These are phyloP conservation scores for Penicillium capsulatum DNA, from an alignment of 2,329 filamentous ascomycete species.

Conservation along the genomic window DNA sequence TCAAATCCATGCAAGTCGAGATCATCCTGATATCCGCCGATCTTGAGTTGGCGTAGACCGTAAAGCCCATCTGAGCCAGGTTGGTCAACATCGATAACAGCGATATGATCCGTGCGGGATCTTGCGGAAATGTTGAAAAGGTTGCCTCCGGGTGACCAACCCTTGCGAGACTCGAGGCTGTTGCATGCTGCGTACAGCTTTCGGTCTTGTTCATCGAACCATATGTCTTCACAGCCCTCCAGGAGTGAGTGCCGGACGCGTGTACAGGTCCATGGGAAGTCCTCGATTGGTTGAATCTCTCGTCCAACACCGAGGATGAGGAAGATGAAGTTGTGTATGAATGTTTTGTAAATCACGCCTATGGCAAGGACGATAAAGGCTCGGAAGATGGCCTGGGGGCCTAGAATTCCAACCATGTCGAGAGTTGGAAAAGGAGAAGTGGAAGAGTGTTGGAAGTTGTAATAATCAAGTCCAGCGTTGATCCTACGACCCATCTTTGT, in stretches of 20 bases:
- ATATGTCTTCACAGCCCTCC: conserved; percentile 30
- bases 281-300: conserved; percentile 26
- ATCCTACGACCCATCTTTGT: too few relatives aligned
- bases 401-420: too few relatives aligned
- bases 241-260: conserved; percentile 25
- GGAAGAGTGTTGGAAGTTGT: too few relatives aligned
- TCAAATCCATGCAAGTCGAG: conserved; percentile 35
- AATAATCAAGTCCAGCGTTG: too few relatives aligned
- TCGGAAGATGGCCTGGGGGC: too few relatives aligned
- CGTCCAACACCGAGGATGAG: conserved; percentile 30
- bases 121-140: conserved; percentile 21
- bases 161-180: conserved; percentile 15
- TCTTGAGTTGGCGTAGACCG: conserved; percentile 18
- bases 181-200: conserved; percentile 27
- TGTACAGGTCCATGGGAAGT: conserved; percentile 29
- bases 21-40: conserved; percentile 14
- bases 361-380: too few relatives aligned
- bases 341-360: too few relatives aligned
- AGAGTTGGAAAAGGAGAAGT: too few relatives aligned
- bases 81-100: conserved; percentile 27
- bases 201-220: conserved; percentile 24
- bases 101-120: conserved; percentile 23
- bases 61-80: conserved; percentile 17
- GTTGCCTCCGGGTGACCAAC: conserved; percentile 24
- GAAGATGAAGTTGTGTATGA: too few relatives aligned